phyloP scores from a whole-genome alignment of 352 stramenopile species.

The Phytophthora idaei region DNA sequence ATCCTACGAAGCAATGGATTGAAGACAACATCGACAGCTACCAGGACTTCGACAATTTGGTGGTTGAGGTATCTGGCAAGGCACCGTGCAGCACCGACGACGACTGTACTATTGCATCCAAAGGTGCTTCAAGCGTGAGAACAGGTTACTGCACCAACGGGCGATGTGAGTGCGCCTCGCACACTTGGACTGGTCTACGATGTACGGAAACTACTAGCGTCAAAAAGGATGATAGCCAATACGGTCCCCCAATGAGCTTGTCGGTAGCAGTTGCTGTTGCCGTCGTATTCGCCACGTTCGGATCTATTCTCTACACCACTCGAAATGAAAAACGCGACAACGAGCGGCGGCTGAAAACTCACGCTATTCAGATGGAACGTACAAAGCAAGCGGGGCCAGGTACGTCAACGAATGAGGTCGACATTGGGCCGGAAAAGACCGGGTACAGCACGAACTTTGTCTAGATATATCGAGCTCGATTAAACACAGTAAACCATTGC shows the following conservation, averaged over 20 bases:
- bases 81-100: conserved; percentile 42
- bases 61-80: conserved; percentile 20
- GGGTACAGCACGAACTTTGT: conserved; percentile 22
- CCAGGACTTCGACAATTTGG: conserved; percentile 42
- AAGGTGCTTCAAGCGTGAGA: conserved; percentile 19
- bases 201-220: conserved; percentile 34
- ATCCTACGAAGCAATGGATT: conserved; percentile 61
- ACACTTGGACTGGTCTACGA: conserved; percentile 36
- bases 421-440: conserved; percentile 1
- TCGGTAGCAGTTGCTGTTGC: conserved; percentile 13
- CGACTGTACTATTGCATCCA: conserved; percentile 44
- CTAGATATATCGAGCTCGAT: background rate
- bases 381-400: background rate
- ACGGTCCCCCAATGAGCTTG: conserved; percentile 24
- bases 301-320: conserved; percentile 4
- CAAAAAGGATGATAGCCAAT: conserved; percentile 14
- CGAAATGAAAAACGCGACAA: conserved; percentile 6
- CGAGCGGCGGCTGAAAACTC: conserved; percentile 8
- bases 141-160: conserved; percentile 33
- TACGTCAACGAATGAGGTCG: background rate
- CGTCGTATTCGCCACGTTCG: conserved; percentile 13
- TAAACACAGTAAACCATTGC: background rate
- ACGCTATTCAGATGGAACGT: conserved; percentile 7
- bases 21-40: conserved; percentile 52
- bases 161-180: conserved; percentile 32